Evolutionary conservation across 345 rosid genomes (phyloP).

Genomic region (Passiflora organensis): DNA sequence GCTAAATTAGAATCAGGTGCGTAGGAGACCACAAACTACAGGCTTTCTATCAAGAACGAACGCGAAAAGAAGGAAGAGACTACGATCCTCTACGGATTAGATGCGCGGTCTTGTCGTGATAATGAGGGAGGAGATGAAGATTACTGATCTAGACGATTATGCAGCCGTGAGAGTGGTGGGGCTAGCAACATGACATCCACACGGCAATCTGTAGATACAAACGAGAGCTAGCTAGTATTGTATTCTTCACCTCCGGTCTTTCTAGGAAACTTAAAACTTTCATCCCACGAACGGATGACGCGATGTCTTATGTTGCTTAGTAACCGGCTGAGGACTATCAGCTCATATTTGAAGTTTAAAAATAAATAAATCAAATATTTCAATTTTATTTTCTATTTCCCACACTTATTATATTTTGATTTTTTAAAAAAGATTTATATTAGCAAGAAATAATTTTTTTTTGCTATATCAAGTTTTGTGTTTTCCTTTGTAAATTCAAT

Average conservation of each 20-base stretch:
- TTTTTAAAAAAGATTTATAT: too few relatives aligned
- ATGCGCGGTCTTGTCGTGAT: background rate
- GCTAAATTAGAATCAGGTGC: background rate
- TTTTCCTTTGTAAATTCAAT: too few relatives aligned
- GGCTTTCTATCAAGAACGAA: background rate
- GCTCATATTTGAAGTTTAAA: too few relatives aligned
- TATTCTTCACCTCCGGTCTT: background rate
- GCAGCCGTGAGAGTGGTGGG: background rate
- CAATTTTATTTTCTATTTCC: too few relatives aligned
- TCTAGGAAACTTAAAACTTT: conserved; percentile 5
- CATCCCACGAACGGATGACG: background rate
- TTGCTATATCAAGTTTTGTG: too few relatives aligned
- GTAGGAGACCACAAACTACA: too few relatives aligned
- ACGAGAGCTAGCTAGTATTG: conserved; percentile 14
- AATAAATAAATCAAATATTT: too few relatives aligned
- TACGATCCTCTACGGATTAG: background rate
- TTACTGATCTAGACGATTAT: background rate
- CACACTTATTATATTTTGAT: too few relatives aligned
- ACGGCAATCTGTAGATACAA: conserved; percentile 1
- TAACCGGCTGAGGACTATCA: too few relatives aligned
- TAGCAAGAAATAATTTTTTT: too few relatives aligned
- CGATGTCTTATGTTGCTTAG: too few relatives aligned
- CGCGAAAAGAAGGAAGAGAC: background rate
- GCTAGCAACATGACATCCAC: conserved; percentile 8
- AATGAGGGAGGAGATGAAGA: background rate